Conservation (phyloP, 2,329 filamentous ascomycete genomes). For the Neofusicoccum cordaticola region DNA sequence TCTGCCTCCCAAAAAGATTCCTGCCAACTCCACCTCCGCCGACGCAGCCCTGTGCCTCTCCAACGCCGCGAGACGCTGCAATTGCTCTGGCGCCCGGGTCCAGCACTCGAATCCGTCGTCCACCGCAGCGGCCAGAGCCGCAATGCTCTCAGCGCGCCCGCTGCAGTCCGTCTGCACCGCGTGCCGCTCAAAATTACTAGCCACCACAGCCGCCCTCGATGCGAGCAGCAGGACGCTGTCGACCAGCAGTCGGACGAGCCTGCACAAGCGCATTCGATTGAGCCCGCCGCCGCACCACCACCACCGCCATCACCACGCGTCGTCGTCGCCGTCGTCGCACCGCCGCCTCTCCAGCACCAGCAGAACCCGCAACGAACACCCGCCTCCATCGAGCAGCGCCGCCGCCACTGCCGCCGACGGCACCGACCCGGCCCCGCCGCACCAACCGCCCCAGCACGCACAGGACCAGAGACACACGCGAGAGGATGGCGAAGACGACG, state of each 20-base stretch:
- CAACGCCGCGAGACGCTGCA: not conserved
- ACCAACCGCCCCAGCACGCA: not conserved
- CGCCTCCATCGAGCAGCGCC: not conserved
- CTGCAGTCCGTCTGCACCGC: constrained; percentile 13
- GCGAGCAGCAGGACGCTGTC: not conserved
- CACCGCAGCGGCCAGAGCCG: not conserved
- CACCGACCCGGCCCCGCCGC: not conserved
- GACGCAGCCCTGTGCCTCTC: not conserved
- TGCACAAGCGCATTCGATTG: constrained; percentile 3
- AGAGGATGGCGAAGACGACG: not conserved
- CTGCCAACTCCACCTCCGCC: not conserved
- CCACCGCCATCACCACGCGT: not conserved
- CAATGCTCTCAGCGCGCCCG: constrained; percentile 11
- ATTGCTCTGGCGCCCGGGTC: too few relatives aligned
- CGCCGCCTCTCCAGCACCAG: not conserved
- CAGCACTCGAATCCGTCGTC: not conserved
- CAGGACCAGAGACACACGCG: not conserved
- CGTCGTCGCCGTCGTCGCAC: not conserved
- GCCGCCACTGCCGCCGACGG: not conserved
- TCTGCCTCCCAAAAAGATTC: constrained; percentile 1
- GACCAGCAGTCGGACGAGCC: not conserved
- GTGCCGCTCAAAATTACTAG: constrained; percentile 5
- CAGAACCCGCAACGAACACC: not conserved
- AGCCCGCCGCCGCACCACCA: not conserved
- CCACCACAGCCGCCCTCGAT: not conserved